phyloP scores from a whole-genome alignment of 495 filamentous ascomycete species.

The Neurospora tetrasperma region DNA sequence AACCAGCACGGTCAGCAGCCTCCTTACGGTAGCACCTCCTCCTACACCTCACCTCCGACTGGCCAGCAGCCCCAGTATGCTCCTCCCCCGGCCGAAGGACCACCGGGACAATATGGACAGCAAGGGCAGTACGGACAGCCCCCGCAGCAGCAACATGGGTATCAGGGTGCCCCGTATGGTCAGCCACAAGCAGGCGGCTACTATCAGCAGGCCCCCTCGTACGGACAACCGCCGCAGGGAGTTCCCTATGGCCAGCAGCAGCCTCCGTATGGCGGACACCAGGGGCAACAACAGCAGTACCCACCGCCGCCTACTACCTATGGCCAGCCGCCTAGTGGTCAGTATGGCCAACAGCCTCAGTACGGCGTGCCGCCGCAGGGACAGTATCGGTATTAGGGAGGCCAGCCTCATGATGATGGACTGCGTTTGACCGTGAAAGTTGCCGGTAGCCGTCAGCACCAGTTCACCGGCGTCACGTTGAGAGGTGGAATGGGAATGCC shows the following conservation, averaged over 20 bases:
- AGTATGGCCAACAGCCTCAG: slow-evolving; percentile 11
- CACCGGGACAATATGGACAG: neutral
- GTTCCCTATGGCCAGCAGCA: slow-evolving; percentile 6
- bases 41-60: neutral
- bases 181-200: slow-evolving; percentile 15
- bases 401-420: neutral
- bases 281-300: slow-evolving; percentile 8
- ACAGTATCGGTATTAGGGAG: neutral
- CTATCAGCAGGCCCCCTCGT: slow-evolving; percentile 16
- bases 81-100: slow-evolving; percentile 2
- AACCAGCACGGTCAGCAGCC: slow-evolving; percentile 4
- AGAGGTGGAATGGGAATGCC: neutral
- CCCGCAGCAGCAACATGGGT: slow-evolving; percentile 11
- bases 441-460: neutral
- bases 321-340: slow-evolving; percentile 5
- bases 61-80: slow-evolving; percentile 12
- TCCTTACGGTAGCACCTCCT: slow-evolving; percentile 2
- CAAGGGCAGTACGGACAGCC: slow-evolving; percentile 15
- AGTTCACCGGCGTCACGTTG: neutral
- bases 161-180: slow-evolving; percentile 7
- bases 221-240: slow-evolving; percentile 5
- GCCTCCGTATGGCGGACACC: slow-evolving; percentile 8
- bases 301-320: neutral
- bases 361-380: slow-evolving; percentile 14
- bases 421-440: neutral